Base-by-base conservation (phyloP, 2,329 filamentous ascomycete species). In the Geoglossum cookeanum region DNA sequence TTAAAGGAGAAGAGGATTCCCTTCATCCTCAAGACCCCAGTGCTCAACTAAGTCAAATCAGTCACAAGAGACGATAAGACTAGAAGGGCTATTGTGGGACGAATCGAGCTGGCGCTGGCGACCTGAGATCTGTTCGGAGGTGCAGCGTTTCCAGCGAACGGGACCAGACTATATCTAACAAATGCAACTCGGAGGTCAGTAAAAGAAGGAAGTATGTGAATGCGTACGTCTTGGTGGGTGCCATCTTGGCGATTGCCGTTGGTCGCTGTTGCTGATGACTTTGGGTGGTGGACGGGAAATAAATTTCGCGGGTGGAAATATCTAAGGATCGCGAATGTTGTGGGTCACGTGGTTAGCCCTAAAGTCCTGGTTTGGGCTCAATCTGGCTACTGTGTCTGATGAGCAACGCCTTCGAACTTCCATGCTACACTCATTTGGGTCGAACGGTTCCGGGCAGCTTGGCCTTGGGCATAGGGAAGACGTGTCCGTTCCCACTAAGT, bases 11-110 rank as follows among this genome's bases (percentile, higher is more conserved):
- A 88, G 75, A 74, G 59, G 60, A 61, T 65, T 45, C n/a, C 22
- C 76, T 88, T 87, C 83, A 84, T 72, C 83, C 78, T 83, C 85
- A 90, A 90, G 74, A 83, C 84, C 85, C 81, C 49, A 53, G 77
- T 71, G 39, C 44, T 47, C 54, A 45, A 45, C 13, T n/a, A 17
- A n/a, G 45, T 17, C 37, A 17, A 39, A 27, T 35, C 44, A 29
- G 5, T 22, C 37, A n/a, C 42, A 39, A 55, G n/a, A 30, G n/a
- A 44, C 44, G 22, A 35, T 75, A 68, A 63, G 68, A 67, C 70
- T 69, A 68, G 73, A 83, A 79, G 79, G 79, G 78, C 77, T 73
- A 68, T 72, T 67, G 65, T 70, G 70, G 77, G 85, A 87, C 77
- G 74, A 71, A 85, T 89, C 84, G 85, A 89, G 84, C 85, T 88